Base-by-base conservation (phyloP, 106 monocot genomes). In the Vanilla planifolia region DNA sequence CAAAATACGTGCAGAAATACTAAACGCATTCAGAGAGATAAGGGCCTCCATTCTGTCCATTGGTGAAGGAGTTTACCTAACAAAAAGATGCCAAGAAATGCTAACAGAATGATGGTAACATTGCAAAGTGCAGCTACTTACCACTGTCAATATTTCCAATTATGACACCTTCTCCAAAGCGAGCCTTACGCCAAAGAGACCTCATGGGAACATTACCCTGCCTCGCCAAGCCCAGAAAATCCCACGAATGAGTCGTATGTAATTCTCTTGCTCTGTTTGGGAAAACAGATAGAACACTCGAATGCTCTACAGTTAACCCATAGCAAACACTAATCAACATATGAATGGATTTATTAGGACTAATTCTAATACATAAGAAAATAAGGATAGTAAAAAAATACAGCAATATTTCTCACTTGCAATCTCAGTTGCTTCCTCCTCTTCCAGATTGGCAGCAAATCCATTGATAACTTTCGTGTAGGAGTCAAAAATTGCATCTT, bases 381-480 rank as follows among this genome's bases (percentile, higher is more conserved):
- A 40, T 9, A 9, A 9, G 13, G 1, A 40, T 40, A 40, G 7
- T 9, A 9, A 3, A 39, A 39, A 8, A 8, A 39, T 39, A 8
- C 2, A 6, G 7, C 13, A 13, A 9, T 9, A 25, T 20, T 1
- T 21, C 56, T 69, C 21, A 82, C 85, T 68, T 53, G 79, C 60
- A 7, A 92, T 68, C 27, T 48, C n/a, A 0, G n/a, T 13, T 24
- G 67, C 74, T 40, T 71, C 75, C 6, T 77, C 79, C 11, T 92
- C 83, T 8, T 83, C 77, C 3, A 89, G 47, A 0, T 26, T 50
- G 23, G 89, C 89, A 33, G 89, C 84, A 46, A 89, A 89, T 0
- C 75, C 89, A 47, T 89, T 89, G 62, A 92, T 92, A 51, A 65
- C 26, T 8, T 63, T 68, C 1, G 79, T 82, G 57, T 91, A 91